Base-by-base conservation (phyloP, 108 stramenopile genomes). In the Epithemia pelagica region DNA sequence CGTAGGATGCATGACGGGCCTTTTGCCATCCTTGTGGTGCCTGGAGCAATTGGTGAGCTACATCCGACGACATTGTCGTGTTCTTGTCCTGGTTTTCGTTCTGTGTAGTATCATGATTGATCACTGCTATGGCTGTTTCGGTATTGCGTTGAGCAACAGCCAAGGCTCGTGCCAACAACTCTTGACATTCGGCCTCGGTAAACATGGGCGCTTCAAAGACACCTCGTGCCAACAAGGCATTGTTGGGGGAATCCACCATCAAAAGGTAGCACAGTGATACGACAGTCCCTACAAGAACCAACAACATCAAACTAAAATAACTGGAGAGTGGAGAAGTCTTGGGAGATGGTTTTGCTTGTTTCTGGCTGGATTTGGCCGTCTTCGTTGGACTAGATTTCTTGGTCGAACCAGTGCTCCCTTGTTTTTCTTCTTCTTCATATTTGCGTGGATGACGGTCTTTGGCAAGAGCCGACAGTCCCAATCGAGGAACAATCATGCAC, bases 21-120 rank as follows among this genome's bases (percentile, higher is more conserved):
- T 84, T 83, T 29, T 79, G 77, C 84, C 84, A 88, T n/a, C 82
- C 80, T 10, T 53, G 2, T 26, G 83, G 83, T 54, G 75, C 66
- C 46, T 33, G n/a, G 26, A 73, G 28, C 5, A 71, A 31, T 8
- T 30, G 29, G 15, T 15, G 37, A 46, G 5, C 37, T 15, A 15
- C 37, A 46, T 46, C 37, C 10, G 37, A 46, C 5, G 15, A 46
- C 10, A 46, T 5, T 2, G 28, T 64, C 27, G 54, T 64, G 28
- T 62, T 3, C n/a, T 69, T 33, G 57, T 7, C 66, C 63, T 31
- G 25, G 5, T 5, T 46, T 46, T 46, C 15, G 37, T 5, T 10
- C 37, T 66, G 22, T 8, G 8, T 10, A 3, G 69, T 51, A 8
- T 15, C 21, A 30, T 78, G 60, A 31, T 68, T 64, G 62, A 80